These are phyloP conservation scores for Urostyla sp. DNA, from an alignment of 73 alveolate genomes.

Conservation along the genomic window DNA sequence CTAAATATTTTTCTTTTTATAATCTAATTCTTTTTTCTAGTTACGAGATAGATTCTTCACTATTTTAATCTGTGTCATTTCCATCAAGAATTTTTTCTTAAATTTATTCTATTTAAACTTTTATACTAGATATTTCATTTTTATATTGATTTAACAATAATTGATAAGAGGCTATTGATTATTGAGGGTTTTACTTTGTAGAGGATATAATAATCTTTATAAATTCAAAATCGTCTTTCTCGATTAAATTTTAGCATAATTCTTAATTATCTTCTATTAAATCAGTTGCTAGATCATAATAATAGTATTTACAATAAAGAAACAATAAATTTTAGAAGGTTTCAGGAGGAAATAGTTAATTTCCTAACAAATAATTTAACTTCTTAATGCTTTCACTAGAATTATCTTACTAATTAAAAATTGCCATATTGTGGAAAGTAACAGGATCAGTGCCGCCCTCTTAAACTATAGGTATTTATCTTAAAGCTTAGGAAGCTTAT, in stretches of 20 bases:
- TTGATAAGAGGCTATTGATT: conserved; percentile 39
- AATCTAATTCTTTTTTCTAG: conserved; percentile 25
- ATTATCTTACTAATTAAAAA: conserved; percentile 69
- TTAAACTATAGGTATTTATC: conserved; percentile 75
- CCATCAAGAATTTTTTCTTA: conserved; percentile 13
- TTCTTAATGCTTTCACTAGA: conserved; percentile 79
- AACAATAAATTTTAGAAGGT: conserved; percentile 76
- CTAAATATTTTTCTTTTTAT: conserved; percentile 72
- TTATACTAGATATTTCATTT: not conserved
- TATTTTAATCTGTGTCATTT: not conserved
- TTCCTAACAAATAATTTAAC: conserved; percentile 64
- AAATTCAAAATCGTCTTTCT: conserved; percentile 64
- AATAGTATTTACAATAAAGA: conserved; percentile 75
- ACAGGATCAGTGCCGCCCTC: conserved; percentile 85
- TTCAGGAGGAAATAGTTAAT: conserved; percentile 82
- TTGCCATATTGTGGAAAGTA: conserved; percentile 82
- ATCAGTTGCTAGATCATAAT: conserved; percentile 75
- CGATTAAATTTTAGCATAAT: conserved; percentile 56
- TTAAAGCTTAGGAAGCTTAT: conserved; percentile 70
- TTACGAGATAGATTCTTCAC: conserved; percentile 4
- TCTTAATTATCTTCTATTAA: conserved; percentile 67
- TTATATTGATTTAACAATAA: conserved; percentile 30
- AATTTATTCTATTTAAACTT: conserved; percentile 1
- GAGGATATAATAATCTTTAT: conserved; percentile 36
- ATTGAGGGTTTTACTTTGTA: conserved; percentile 48